Conservation (phyloP, 148 eudicot species). For the Arctostaphylos glauca region DNA sequence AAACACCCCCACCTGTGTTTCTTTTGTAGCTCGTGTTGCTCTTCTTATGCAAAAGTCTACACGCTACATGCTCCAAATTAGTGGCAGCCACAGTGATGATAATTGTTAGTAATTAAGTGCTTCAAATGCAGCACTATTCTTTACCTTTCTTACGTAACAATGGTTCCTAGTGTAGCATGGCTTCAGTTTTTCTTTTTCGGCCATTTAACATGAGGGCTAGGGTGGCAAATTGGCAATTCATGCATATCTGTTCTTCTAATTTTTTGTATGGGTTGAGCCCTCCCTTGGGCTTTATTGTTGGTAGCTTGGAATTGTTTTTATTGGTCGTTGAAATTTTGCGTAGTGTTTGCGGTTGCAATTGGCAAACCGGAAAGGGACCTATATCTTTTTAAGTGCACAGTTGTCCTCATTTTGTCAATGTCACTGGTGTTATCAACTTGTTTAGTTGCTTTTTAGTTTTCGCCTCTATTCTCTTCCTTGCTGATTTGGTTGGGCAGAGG, state of each 20-base stretch:
- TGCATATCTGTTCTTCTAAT: too few relatives aligned
- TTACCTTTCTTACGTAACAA: neutral
- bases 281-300: neutral
- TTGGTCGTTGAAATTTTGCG: neutral
- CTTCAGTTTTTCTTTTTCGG: neutral
- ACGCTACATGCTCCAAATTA: neutral
- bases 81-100: neutral
- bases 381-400: neutral
- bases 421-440: neutral
- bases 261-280: neutral
- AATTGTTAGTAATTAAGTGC: neutral
- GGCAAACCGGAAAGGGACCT: neutral
- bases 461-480: neutral
- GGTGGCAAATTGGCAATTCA: neutral
- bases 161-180: neutral
- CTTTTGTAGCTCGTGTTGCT: neutral
- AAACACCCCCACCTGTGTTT: neutral
- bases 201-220: neutral
- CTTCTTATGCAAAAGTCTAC: neutral
- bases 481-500: neutral
- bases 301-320: neutral
- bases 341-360: neutral
- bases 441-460: neutral
- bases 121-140: neutral
- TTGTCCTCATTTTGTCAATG: neutral